A percentile compares a stretch with the other conserved stretches of the same genome.
phyloP scores from a whole-genome alignment of 2,329 filamentous ascomycete species.

The Cytospora leucostoma region DNA sequence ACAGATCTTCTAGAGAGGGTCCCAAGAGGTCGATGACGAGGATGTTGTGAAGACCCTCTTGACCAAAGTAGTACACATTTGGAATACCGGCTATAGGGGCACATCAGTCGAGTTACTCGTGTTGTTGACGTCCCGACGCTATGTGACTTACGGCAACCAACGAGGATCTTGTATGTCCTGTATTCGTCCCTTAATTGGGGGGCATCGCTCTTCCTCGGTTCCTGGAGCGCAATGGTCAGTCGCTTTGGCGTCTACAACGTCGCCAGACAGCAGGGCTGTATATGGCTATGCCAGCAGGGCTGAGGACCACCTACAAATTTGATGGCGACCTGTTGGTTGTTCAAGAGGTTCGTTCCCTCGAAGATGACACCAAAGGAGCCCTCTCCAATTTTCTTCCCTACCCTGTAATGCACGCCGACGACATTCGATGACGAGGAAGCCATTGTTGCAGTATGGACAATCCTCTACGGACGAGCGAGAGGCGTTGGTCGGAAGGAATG shows the following conservation, averaged over 20 bases:
- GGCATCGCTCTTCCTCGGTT: slow-evolving; percentile 98
- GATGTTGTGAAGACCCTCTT: slow-evolving; percentile 98
- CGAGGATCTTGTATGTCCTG: slow-evolving; percentile 98
- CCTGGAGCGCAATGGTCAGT: slow-evolving; percentile 52
- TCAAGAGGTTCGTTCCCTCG: slow-evolving; percentile 96
- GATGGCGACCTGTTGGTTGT: slow-evolving; percentile 99
- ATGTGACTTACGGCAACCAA: slow-evolving; percentile 87
- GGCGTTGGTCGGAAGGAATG: slow-evolving; percentile 11
- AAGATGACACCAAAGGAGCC: slow-evolving; percentile 98
- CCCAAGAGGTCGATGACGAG: slow-evolving; percentile 96
- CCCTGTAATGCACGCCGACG: slow-evolving; percentile 96
- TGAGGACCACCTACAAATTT: slow-evolving; percentile 77
- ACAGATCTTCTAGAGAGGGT: slow-evolving; percentile 92
- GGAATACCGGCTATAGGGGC: slow-evolving; percentile 83
- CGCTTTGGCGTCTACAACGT: slow-evolving; percentile 3
- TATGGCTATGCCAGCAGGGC: not conserved
- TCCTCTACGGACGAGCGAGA: slow-evolving; percentile 18
- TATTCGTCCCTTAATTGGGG: slow-evolving; percentile 98
- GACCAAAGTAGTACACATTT: slow-evolving; percentile 99
- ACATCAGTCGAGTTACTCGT: slow-evolving; percentile 37
- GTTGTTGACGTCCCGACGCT: slow-evolving; percentile 21
- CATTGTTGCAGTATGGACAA: slow-evolving; percentile 53
- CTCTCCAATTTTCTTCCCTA: slow-evolving; percentile 99
- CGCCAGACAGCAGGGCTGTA: too few species aligned
- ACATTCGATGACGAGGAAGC: slow-evolving; percentile 92